These are phyloP conservation scores for Cladorrhinum samala DNA, from an alignment of 495 filamentous ascomycete species.

Conservation along the genomic window DNA sequence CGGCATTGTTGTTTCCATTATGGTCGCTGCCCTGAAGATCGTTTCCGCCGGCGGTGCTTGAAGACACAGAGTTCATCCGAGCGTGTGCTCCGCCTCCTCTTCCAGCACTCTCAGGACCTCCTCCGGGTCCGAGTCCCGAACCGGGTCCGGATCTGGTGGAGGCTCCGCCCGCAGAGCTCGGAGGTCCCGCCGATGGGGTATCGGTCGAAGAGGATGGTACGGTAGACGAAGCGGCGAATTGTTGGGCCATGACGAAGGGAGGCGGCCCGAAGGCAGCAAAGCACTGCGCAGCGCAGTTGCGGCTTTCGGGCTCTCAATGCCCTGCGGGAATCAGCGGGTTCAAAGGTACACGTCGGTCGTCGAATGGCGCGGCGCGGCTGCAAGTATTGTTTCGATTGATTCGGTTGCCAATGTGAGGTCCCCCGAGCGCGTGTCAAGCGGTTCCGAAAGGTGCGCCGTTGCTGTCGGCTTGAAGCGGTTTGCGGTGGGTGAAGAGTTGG, in stretches of 20 bases:
- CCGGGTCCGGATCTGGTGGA: conserved; percentile 10
- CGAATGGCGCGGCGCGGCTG: not conserved
- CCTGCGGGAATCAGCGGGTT: conserved; percentile 1
- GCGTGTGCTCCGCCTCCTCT: not conserved
- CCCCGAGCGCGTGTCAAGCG: conserved; percentile 1
- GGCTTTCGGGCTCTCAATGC: not conserved
- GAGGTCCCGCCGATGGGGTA: conserved; percentile 14
- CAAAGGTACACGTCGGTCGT: not conserved
- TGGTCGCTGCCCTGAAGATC: not conserved
- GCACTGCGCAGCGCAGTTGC: not conserved
- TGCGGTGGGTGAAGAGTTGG: conserved; percentile 21
- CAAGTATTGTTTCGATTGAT: not conserved
- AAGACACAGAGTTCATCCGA: not conserved
- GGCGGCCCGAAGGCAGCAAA: not conserved
- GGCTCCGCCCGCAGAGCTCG: conserved; percentile 1
- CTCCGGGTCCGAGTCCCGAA: not conserved
- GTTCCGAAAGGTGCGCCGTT: conserved; percentile 1
- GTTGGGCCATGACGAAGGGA: conserved; percentile 26
- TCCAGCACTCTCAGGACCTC: not conserved
- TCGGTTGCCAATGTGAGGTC: not conserved
- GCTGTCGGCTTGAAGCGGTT: conserved; percentile 30
- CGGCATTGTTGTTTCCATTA: not conserved
- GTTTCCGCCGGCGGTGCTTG: not conserved
- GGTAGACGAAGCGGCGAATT: conserved; percentile 21
- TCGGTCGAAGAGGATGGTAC: conserved; percentile 26